These are phyloP conservation scores for Sugiyamaella lignohabitans DNA, from an alignment of 805 yeast species.

Conservation along the genomic window DNA sequence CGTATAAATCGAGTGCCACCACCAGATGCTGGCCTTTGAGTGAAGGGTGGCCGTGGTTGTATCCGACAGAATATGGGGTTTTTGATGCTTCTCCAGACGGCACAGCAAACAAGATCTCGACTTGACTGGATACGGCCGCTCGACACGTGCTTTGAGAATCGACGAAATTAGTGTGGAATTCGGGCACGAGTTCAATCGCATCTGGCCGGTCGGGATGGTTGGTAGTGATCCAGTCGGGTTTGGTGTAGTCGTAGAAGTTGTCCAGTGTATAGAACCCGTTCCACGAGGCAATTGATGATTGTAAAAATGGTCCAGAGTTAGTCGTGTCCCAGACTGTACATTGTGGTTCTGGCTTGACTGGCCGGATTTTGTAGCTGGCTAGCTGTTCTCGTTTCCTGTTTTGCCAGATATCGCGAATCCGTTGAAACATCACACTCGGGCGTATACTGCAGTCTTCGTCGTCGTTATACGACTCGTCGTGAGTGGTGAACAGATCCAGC, in stretches of 20 bases:
- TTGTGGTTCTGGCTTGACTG: neutral
- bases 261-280: conserved; percentile 27
- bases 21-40: neutral
- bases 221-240: conserved; percentile 11
- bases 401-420: neutral
- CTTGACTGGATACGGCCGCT: conserved; percentile 1
- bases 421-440: neutral
- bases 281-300: conserved; percentile 31
- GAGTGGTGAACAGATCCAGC: neutral
- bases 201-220: conserved; percentile 7
- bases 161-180: conserved; percentile 19
- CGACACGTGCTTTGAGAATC: conserved; percentile 9
- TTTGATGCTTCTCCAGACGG: neutral
- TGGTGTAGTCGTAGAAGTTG: conserved; percentile 16
- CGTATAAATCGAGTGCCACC: neutral
- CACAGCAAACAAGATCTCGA: neutral
- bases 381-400: too few relatives aligned
- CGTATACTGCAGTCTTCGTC: neutral
- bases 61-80: neutral
- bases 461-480: neutral
- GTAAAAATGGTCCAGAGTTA: conserved; percentile 9
- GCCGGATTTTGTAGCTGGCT: too few relatives aligned
- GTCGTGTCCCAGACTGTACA: conserved; percentile 18
- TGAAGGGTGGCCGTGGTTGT: neutral
- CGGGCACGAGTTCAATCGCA: conserved; percentile 12